These are phyloP conservation scores for Tagetes erecta DNA, from an alignment of 129 eudicot genomes.

Conservation along the genomic window DNA sequence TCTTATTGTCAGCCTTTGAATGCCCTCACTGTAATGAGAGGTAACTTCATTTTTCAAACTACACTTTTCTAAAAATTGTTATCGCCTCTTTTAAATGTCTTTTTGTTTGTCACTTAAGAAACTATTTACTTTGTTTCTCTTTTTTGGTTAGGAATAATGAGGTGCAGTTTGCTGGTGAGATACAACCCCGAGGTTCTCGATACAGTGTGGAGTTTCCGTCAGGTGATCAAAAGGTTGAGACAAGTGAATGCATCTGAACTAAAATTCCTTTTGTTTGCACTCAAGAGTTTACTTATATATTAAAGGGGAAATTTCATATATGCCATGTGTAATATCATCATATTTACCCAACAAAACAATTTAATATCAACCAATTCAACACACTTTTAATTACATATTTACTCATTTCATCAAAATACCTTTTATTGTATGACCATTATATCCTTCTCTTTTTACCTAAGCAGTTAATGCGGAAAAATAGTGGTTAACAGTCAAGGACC, in stretches of 20 bases:
- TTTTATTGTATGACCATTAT: background rate
- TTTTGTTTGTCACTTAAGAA: too few relatives aligned
- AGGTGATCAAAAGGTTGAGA: constrained; percentile 79
- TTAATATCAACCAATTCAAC: background rate
- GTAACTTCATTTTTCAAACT: constrained; percentile 30
- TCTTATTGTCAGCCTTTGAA: constrained; percentile 88
- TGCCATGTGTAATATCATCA: background rate
- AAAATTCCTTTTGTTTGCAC: background rate
- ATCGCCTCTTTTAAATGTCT: too few relatives aligned
- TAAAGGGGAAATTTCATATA: background rate
- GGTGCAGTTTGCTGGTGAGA: constrained; percentile 95
- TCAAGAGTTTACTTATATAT: background rate
- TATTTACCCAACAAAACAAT: background rate
- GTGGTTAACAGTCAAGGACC: background rate
- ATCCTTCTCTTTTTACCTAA: background rate
- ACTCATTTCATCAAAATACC: background rate
- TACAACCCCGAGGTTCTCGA: constrained; percentile 79
- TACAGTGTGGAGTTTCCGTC: constrained; percentile 53
- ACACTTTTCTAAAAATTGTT: too few relatives aligned
- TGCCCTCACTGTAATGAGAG: constrained; percentile 98
- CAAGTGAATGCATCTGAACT: background rate
- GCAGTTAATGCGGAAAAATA: background rate
- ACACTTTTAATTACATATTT: background rate
- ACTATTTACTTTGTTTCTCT: too few relatives aligned
- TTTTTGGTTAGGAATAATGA: constrained; percentile 67